These are phyloP conservation scores for Heliocybe sulcata DNA, from an alignment of 1,284 basidiomycete genomes.

Conservation along the genomic window DNA sequence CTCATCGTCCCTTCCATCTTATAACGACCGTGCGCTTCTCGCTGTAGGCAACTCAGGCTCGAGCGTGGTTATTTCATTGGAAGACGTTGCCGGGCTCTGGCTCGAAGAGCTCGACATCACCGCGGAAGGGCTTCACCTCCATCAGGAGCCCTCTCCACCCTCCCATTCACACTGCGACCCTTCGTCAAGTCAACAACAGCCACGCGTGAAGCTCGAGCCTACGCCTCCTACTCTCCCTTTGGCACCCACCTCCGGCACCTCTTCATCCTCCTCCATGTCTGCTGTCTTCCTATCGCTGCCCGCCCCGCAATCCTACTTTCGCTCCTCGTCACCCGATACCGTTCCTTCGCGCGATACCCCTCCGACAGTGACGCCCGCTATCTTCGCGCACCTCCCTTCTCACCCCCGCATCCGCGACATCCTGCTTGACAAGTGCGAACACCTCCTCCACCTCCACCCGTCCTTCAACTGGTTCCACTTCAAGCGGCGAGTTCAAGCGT, in stretches of 20 bases:
- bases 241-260: slow-evolving; percentile 17
- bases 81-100: slow-evolving; percentile 55
- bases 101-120: slow-evolving; percentile 39
- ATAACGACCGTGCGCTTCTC: slow-evolving; percentile 33
- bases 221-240: slow-evolving; percentile 13
- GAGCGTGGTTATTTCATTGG: slow-evolving; percentile 44
- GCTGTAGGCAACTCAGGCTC: slow-evolving; percentile 34
- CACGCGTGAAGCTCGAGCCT: slow-evolving; percentile 42
- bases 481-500: slow-evolving; percentile 33
- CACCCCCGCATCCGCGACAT: slow-evolving; percentile 27
- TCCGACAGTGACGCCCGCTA: slow-evolving; percentile 29
- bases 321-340: slow-evolving; percentile 7
- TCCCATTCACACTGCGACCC: slow-evolving; percentile 8
- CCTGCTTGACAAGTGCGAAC: slow-evolving; percentile 31
- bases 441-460: slow-evolving; percentile 40
- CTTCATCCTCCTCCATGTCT: slow-evolving; percentile 10
- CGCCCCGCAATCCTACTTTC: slow-evolving; percentile 7
- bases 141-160: slow-evolving; percentile 15
- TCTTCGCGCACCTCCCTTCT: slow-evolving; percentile 32
- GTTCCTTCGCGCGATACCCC: slow-evolving; percentile 14
- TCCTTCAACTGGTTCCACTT: slow-evolving; percentile 46
- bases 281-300: slow-evolving; percentile 5
- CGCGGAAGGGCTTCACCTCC: slow-evolving; percentile 17
- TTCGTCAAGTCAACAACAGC: slow-evolving; percentile 11
- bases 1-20: slow-evolving; percentile 17